phyloP scores from a whole-genome alignment of 495 filamentous ascomycete species.

The Rusavskia elegans region DNA sequence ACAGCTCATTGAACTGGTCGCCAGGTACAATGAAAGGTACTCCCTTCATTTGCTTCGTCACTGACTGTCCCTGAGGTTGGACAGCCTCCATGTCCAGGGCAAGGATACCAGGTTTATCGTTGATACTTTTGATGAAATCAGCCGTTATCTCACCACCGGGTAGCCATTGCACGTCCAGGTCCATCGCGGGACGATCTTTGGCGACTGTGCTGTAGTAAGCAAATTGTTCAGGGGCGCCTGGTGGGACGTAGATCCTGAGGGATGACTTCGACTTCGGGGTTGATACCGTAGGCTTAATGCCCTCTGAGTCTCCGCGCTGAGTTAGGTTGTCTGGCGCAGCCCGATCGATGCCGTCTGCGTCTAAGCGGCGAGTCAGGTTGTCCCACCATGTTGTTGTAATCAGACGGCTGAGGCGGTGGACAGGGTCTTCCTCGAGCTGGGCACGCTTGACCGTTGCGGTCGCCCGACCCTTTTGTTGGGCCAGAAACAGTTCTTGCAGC shows the following conservation, averaged over 20 bases:
- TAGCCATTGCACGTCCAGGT: slow-evolving; percentile 70
- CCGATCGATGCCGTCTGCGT: slow-evolving; percentile 70
- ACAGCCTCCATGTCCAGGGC: slow-evolving; percentile 72
- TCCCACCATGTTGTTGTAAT: slow-evolving; percentile 86
- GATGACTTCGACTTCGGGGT: slow-evolving; percentile 76
- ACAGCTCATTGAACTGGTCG: slow-evolving; percentile 92
- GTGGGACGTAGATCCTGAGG: slow-evolving; percentile 82
- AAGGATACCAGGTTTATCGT: slow-evolving; percentile 71
- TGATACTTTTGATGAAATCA: slow-evolving; percentile 57
- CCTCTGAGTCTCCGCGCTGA: slow-evolving; percentile 47
- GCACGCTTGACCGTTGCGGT: slow-evolving; percentile 76
- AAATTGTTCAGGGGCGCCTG: slow-evolving; percentile 70
- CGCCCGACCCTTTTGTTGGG: slow-evolving; percentile 69
- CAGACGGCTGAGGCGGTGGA: slow-evolving; percentile 66
- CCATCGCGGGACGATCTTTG: slow-evolving; percentile 55
- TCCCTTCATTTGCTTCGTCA: slow-evolving; percentile 51
- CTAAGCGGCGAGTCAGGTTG: slow-evolving; percentile 72
- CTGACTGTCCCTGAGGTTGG: slow-evolving; percentile 29
- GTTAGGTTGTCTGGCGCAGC: slow-evolving; percentile 48
- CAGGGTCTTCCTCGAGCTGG: slow-evolving; percentile 81
- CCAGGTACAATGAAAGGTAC: slow-evolving; percentile 92
- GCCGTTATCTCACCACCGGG: slow-evolving; percentile 52
- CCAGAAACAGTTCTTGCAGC: slow-evolving; percentile 81
- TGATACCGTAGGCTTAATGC: slow-evolving; percentile 65
- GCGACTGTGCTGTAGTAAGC: slow-evolving; percentile 76